These are phyloP conservation scores for Cynara cardunculus DNA, from an alignment of 129 eudicot species.

Conservation along the genomic window DNA sequence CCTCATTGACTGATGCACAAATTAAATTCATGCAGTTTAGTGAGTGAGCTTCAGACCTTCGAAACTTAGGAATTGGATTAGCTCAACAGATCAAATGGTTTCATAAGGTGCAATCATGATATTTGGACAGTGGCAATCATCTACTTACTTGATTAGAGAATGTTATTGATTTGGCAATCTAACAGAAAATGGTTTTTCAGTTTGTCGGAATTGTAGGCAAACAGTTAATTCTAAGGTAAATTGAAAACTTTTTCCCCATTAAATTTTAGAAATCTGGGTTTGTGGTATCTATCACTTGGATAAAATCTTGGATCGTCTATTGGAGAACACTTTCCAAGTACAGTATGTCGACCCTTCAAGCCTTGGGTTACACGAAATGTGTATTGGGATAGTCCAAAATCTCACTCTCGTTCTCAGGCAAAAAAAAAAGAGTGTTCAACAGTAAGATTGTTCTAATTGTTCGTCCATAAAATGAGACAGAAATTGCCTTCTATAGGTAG, in stretches of 20 bases:
- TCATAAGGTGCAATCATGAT: background rate
- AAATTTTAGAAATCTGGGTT: background rate
- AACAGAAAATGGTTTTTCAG: background rate
- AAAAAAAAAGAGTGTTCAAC: background rate
- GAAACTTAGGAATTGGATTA: background rate
- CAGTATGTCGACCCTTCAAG: background rate
- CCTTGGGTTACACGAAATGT: background rate
- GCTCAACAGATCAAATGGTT: background rate
- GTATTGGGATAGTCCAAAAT: background rate
- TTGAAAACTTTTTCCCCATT: background rate
- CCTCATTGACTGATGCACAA: background rate
- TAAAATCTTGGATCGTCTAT: background rate
- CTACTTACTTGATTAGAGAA: background rate
- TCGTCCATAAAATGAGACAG: background rate
- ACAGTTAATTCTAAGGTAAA: background rate
- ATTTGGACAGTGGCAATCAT: background rate
- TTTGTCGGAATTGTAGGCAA: background rate
- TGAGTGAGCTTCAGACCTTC: background rate
- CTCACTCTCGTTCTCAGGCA: background rate
- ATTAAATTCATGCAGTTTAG: background rate
- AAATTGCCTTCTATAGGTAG: background rate
- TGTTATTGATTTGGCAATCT: background rate
- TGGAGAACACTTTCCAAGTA: background rate
- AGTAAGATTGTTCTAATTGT: background rate
- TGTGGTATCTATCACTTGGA: background rate